Conservation (phyloP, 2,329 filamentous ascomycete genomes). For the Tolypocladium ophioglossoides region DNA sequence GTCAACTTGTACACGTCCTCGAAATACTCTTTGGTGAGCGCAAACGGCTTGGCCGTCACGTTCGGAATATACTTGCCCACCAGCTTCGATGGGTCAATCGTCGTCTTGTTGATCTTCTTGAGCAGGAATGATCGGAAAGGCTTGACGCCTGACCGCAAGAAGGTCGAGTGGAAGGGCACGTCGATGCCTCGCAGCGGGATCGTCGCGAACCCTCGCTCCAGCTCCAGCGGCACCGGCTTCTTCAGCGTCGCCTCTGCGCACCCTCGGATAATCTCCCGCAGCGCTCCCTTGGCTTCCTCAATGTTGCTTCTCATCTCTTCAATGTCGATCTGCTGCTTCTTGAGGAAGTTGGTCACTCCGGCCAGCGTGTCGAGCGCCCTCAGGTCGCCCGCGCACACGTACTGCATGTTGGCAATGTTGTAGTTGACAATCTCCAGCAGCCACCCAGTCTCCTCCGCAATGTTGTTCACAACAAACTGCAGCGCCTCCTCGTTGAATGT, state of each 20-base stretch:
- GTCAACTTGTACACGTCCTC: slow-evolving; percentile 96
- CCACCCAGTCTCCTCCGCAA: slow-evolving; percentile 89
- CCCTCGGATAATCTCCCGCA: slow-evolving; percentile 83
- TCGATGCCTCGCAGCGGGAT: slow-evolving; percentile 96
- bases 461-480: slow-evolving; percentile 93
- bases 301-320: slow-evolving; percentile 82
- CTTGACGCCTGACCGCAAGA: slow-evolving; percentile 95
- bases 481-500: slow-evolving; percentile 97
- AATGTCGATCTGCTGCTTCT: slow-evolving; percentile 95
- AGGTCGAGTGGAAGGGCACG: slow-evolving; percentile 98
- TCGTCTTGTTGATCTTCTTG: slow-evolving; percentile 99
- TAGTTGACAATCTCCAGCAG: slow-evolving; percentile 98
- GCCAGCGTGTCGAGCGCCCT: slow-evolving; percentile 61
- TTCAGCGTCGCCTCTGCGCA: slow-evolving; percentile 78
- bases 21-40: slow-evolving; percentile 96
- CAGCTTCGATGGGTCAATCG: slow-evolving; percentile 92
- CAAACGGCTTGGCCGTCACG: slow-evolving; percentile 91
- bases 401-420: slow-evolving; percentile 68
- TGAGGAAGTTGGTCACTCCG: slow-evolving; percentile 88
- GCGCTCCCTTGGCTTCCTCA: slow-evolving; percentile 82
- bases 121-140: slow-evolving; percentile 96
- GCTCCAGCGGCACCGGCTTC: slow-evolving; percentile 79
- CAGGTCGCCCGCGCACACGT: slow-evolving; percentile 61
- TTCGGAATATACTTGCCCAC: slow-evolving; percentile 99
- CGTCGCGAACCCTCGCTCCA: slow-evolving; percentile 92